Conservation (phyloP, 2,329 filamentous ascomycete species). For the Hymenotorrendiella dingleyae region DNA sequence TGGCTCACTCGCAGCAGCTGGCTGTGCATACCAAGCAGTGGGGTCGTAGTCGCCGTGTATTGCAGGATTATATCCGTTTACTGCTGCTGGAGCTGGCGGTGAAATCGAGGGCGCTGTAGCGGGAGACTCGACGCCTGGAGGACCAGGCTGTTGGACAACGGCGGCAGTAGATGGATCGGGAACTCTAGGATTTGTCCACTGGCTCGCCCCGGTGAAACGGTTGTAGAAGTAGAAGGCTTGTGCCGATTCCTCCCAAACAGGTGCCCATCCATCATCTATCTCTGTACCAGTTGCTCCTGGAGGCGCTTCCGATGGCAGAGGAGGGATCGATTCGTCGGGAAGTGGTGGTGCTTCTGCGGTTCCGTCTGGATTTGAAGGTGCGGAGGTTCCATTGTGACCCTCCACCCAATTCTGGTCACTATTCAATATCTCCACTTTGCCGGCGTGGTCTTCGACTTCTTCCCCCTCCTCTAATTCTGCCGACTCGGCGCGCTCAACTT, state of each 20-base stretch:
- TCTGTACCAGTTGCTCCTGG: slow-evolving; percentile 40
- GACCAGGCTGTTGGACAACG: slow-evolving; percentile 16
- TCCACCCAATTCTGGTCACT: slow-evolving; percentile 12
- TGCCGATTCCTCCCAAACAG: slow-evolving; percentile 64
- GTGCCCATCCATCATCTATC: slow-evolving; percentile 74
- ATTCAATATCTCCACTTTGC: slow-evolving; percentile 8
- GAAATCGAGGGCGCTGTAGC: slow-evolving; percentile 24
- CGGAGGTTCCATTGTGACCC: slow-evolving; percentile 11
- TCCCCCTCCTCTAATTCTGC: slow-evolving; percentile 24
- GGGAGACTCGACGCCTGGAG: slow-evolving; percentile 29
- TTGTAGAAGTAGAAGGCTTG: slow-evolving; percentile 82
- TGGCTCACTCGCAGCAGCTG: slow-evolving; percentile 36
- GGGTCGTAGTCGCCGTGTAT: slow-evolving; percentile 97
- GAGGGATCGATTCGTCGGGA: slow-evolving; percentile 28
- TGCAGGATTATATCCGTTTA: slow-evolving; percentile 85
- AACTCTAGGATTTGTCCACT: slow-evolving; percentile 84
- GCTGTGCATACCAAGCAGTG: slow-evolving; percentile 84
- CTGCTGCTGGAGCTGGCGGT: slow-evolving; percentile 35
- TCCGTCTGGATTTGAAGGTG: slow-evolving; percentile 5
- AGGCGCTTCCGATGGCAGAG: slow-evolving; percentile 44
- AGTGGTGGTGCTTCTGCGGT: slow-evolving; percentile 37
- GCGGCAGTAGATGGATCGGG: slow-evolving; percentile 38
- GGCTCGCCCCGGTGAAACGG: slow-evolving; percentile 65
- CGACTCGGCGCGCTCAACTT: too few relatives aligned
- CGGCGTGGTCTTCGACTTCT: slow-evolving; percentile 14